These are phyloP conservation scores for Botrytis sinoallii DNA, from an alignment of 2,329 filamentous ascomycete genomes.

Conservation along the genomic window DNA sequence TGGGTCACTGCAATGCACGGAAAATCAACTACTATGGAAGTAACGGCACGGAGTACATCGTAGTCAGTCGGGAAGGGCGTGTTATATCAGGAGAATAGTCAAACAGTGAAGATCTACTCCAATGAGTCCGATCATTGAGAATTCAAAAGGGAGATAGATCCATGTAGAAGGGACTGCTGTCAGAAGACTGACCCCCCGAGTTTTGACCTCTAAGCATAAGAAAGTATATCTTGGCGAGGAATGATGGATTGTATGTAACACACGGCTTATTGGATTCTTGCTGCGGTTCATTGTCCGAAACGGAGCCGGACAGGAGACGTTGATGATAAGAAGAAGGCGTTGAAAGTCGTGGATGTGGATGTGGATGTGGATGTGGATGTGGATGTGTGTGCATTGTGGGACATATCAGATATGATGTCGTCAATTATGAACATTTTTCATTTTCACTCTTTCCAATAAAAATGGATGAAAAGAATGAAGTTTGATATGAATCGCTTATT, in stretches of 20 bases:
- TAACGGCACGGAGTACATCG: slow-evolving; percentile 1
- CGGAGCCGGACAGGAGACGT: not conserved
- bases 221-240: not conserved
- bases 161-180: not conserved
- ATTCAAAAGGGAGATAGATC: not conserved
- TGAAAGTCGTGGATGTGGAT: not conserved
- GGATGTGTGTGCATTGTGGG: not conserved
- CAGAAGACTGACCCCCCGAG: not conserved
- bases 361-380: no score
- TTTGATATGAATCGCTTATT: not conserved
- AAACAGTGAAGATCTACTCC: not conserved
- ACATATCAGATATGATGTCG: not conserved
- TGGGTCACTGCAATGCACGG: slow-evolving; percentile 7
- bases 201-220: not conserved
- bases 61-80: not conserved
- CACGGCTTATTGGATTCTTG: not conserved
- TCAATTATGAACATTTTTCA: not conserved
- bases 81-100: not conserved
- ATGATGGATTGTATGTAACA: not conserved
- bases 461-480: not conserved
- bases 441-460: not conserved
- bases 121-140: not conserved
- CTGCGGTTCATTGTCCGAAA: not conserved
- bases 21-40: slow-evolving; percentile 1
- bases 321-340: not conserved